Evolutionary conservation across 1,284 basidiomycete species (phyloP), one percentile per base, ranked within the genome.

Genomic region (Irpex rosettiformis): DNA sequence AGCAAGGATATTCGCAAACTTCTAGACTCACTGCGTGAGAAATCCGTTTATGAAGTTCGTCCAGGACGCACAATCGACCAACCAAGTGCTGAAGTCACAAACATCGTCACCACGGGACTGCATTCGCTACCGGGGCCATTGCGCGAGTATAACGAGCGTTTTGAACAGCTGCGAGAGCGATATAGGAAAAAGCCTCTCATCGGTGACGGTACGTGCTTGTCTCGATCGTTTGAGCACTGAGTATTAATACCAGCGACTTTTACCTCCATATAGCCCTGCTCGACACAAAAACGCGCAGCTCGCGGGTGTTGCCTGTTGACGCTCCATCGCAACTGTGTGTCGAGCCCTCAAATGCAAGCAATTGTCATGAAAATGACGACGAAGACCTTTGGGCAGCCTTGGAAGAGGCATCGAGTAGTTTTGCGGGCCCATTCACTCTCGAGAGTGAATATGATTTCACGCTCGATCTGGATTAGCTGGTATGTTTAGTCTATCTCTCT

Each of bases 141-240:
- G 3, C 3, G n/a, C 11, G 61, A 64, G 24, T 65, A 61, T 61
- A 66, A 66, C 48, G n/a, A 27, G 11, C 13, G 8, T 16, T 58
- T 66, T 21, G 5, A 45, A 11, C 30, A 33, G 6, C 52, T 62
- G 3, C 60, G 24, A 13, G 28, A 24, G 28, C 24, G 51, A 10
- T 25, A 25, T n/a, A 22, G 13, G 18, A 4, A 21, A 18, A 11
- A 2, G 6, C 48, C 54, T 2, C 27, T 53, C 7, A 22, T 52
- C 10, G 45, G 43, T 2, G 33, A 42, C 6, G 43, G 43, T 33
- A 18, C 42, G 42, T 43, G n/a, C 6, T 13, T 43, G 6, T 13
- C 7, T 4, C 42, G 18, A 5, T 4, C 21, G 6, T n/a, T 43
- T 6, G 6, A 4, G 6, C n/a, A 16, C n/a, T 16, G 13, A 5